Base-by-base conservation (phyloP, 1,139 yeast species). In the Protomyces arabidopsidicola region DNA sequence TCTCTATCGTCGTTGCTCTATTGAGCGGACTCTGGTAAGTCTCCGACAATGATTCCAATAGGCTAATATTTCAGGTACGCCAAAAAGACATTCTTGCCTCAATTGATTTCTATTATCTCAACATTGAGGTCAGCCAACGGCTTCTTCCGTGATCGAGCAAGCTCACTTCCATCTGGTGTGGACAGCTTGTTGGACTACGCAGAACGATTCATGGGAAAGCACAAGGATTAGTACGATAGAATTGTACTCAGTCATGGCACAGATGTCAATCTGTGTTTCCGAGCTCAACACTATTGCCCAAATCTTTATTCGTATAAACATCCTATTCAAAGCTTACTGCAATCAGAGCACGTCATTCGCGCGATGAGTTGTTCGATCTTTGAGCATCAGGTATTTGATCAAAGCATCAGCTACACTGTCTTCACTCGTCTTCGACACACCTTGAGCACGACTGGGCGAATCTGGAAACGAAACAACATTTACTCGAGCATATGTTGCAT, bases 321-420 rank as follows among this genome's bases (percentile, higher is more conserved):
- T 5, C 10, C 9, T 6, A 12, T 5, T 36, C 42, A 14, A 36
- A 36, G 42, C 42, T 36, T 36, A n/a, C 42, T 36, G 4, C 16
- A 5, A 9, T 36, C 42, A n/a, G 16, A 14, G 42, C 42, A n/a
- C n/a, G n/a, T n/a, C n/a, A n/a, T n/a, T n/a, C n/a, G n/a, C n/a
- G n/a, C n/a, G n/a, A n/a, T n/a, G n/a, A n/a, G n/a, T n/a, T n/a
- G n/a, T n/a, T n/a, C n/a, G n/a, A n/a, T n/a, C n/a, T n/a, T n/a
- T n/a, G n/a, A n/a, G 60, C 55, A n/a, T 58, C 65, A 31, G 58
- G 42, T 64, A 68, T 60, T 18, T 64, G 67, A 22, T 52, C 35
- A 68, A 68, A 1, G 69, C 68, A 27, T 61, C 61, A 5, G 8
- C 6, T 27, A 8, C 31, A 27, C 31, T 27, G 31, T 27, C 1